Conservation (phyloP, 2,329 filamentous ascomycete genomes). For the Aspergillus sp. region DNA sequence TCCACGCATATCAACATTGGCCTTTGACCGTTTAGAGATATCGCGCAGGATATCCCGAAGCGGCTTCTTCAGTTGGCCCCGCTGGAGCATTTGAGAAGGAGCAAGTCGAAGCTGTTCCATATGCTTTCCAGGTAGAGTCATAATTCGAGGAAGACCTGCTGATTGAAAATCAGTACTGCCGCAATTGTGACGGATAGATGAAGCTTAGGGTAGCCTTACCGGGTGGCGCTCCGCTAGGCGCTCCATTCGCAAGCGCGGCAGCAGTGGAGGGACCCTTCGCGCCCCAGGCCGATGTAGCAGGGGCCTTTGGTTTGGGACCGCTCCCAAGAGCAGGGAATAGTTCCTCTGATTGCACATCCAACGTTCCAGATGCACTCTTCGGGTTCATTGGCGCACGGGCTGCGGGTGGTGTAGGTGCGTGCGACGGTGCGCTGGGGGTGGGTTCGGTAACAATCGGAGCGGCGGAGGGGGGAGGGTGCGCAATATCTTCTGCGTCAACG, state of each 20-base stretch:
- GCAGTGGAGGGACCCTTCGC: conserved; percentile 55
- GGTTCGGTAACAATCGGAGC: conserved; percentile 36
- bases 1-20: conserved; percentile 74
- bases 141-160: conserved; percentile 52
- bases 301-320: conserved; percentile 61
- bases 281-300: conserved; percentile 74
- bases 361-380: conserved; percentile 43
- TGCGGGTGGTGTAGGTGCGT: conserved; percentile 24
- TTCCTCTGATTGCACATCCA: conserved; percentile 87
- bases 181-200: not conserved
- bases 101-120: conserved; percentile 73
- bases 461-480: conserved; percentile 54
- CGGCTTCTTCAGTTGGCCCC: conserved; percentile 77
- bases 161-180: conserved; percentile 27
- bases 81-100: conserved; percentile 72
- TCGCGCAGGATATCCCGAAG: conserved; percentile 83
- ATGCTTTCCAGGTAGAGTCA: conserved; percentile 80
- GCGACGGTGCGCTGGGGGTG: conserved; percentile 25
- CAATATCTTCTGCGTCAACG: conserved; percentile 73
- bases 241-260: conserved; percentile 44
- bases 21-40: conserved; percentile 88
- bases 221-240: conserved; percentile 55
- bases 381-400: conserved; percentile 38
- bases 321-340: conserved; percentile 88
- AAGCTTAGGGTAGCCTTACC: conserved; percentile 38